Evolutionary conservation across 1,139 yeast genomes (phyloP).

Genomic region (Magnusiomyces fungicola): DNA sequence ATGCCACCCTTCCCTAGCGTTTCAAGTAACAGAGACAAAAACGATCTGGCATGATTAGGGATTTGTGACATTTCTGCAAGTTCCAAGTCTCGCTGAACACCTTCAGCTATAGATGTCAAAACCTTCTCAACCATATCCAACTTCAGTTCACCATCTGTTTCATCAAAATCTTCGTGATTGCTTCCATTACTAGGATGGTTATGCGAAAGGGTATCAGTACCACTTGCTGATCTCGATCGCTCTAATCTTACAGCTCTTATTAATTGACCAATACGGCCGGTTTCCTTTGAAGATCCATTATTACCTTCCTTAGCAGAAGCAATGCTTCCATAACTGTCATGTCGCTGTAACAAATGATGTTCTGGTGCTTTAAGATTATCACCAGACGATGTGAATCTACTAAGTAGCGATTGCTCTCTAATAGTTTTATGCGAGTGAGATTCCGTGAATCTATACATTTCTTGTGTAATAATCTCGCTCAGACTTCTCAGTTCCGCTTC

Average conservation of each 20-base stretch:
- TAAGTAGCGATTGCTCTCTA: slow-evolving; percentile 24
- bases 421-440: slow-evolving; percentile 21
- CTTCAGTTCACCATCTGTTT: slow-evolving; percentile 18
- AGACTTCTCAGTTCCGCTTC: slow-evolving; percentile 65
- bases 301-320: slow-evolving; percentile 5
- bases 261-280: slow-evolving; percentile 29
- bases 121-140: slow-evolving; percentile 50
- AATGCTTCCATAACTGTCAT: neutral
- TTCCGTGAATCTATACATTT: slow-evolving; percentile 23
- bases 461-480: slow-evolving; percentile 48
- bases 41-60: slow-evolving; percentile 55
- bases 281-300: slow-evolving; percentile 14
- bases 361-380: slow-evolving; percentile 6
- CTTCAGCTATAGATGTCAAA: slow-evolving; percentile 67
- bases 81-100: slow-evolving; percentile 72
- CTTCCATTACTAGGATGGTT: neutral
- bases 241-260: slow-evolving; percentile 29
- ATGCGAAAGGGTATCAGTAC: no score
- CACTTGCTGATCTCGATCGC: slow-evolving; percentile 19
- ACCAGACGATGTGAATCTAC: slow-evolving; percentile 24
- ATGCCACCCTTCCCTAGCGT: slow-evolving; percentile 71
- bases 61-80: slow-evolving; percentile 54
- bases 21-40: slow-evolving; percentile 58
- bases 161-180: slow-evolving; percentile 14
- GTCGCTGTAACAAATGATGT: neutral